Conservation (phyloP, 139 green algal species). For the Volvox reticuliferus region DNA sequence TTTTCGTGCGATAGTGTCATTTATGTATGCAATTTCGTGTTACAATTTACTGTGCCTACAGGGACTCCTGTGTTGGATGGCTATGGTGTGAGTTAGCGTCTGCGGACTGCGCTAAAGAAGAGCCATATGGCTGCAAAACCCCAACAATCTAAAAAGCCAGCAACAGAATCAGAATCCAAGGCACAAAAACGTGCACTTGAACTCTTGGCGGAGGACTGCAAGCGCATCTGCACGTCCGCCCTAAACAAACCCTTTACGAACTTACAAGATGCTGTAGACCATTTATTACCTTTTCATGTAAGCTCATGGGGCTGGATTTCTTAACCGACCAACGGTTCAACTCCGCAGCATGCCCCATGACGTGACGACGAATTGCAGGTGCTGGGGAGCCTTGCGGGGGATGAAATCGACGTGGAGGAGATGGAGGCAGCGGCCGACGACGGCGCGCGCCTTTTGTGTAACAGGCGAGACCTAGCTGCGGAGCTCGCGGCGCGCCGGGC, state of each 20-base stretch:
- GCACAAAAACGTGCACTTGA: constrained; percentile 25
- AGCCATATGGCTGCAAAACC: not conserved
- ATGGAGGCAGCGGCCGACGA: constrained; percentile 2
- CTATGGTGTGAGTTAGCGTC: too few species aligned
- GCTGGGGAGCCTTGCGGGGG: not conserved
- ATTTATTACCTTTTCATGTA: constrained; percentile 41
- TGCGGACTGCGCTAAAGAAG: not conserved
- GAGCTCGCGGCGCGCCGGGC: constrained; percentile 25
- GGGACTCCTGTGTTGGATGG: too few species aligned
- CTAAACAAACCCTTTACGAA: constrained; percentile 11
- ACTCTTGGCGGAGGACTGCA: constrained; percentile 38
- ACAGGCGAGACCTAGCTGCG: not conserved
- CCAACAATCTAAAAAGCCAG: not conserved
- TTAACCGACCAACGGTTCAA: not conserved
- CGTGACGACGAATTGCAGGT: not conserved
- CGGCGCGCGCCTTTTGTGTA: constrained; percentile 27
- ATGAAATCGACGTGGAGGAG: constrained; percentile 32
- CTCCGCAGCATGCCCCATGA: not conserved
- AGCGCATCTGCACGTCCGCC: constrained; percentile 31
- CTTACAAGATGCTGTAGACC: constrained; percentile 31
- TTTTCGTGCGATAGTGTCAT: too few species aligned
- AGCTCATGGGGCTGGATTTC: not conserved
- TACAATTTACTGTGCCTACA: too few species aligned
- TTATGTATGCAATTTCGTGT: too few species aligned
- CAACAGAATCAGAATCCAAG: not conserved